Base-by-base conservation (phyloP, 768 basidiomycete genomes). In the Lactarius quietus region DNA sequence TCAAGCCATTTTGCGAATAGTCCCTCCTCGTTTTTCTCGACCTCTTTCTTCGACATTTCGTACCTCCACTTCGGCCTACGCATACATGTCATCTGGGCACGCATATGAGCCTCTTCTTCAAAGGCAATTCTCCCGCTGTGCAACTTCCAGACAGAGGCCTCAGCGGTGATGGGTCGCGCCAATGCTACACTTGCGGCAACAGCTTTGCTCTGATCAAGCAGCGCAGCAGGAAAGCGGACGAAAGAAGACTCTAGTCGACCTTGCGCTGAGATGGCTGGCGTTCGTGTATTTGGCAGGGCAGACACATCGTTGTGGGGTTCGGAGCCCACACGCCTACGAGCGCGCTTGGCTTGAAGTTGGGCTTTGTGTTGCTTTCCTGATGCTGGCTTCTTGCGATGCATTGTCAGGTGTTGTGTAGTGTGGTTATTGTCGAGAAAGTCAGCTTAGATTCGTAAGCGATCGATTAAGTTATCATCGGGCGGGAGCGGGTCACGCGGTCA, bases 21-120 rank as follows among this genome's bases (percentile, higher is more conserved):
- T 0, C 87, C 92, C 72, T 93, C 91, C 76, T 98, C 95, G 73
- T 96, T 97, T 60, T 80, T 81, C 72, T 98, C 94, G 18, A 98
- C 88, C 76, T 95, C 91, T 28, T 83, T 85, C 79, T 96, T 98
- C 45, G 86, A 82, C 87, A 90, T 90, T 28, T 90, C 88, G 73
- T 86, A 92, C 23, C 84, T 79, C 92, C 95, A 97, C 74, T 89
- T 93, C 3, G 95, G 95, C 64, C 95, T 74, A 67, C 77, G 83
- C 20, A 92, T 92, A 71, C 81, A 80, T 15, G 72, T 73, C 66
- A 84, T 61, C 43, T 57, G 29, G 64, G 51, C 56, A 58, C 45
- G 48, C 66, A 26, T 39, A 35, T 51, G 38, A 1, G 35, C 63
- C 43, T 61, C 59, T 23, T 23, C 39, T 31, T 43, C 56, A 17